phyloP scores from a whole-genome alignment of 2,329 filamentous ascomycete species.

The Microdochium paspali region DNA sequence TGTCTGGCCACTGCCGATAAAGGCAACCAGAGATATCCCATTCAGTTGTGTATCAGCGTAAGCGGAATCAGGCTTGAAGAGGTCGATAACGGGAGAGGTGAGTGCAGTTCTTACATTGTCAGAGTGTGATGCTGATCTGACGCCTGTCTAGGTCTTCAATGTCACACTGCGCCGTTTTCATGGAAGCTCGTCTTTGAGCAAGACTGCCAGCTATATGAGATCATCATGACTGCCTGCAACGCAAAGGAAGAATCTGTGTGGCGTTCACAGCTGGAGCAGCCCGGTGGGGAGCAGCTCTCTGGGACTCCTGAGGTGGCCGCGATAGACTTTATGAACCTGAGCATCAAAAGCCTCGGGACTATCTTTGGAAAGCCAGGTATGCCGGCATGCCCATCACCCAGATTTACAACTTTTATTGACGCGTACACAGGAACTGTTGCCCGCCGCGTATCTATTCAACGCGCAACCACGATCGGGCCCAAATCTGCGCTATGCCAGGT shows the following conservation, averaged over 20 bases:
- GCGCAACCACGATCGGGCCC: conserved; percentile 63
- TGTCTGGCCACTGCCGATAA: conserved; percentile 63
- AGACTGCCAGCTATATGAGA: conserved; percentile 67
- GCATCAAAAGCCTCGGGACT: conserved; percentile 65
- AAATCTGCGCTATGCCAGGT: conserved; percentile 64
- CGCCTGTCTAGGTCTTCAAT: conserved; percentile 62
- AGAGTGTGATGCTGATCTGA: conserved; percentile 11
- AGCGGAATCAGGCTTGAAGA: conserved; percentile 59
- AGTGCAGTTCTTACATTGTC: conserved; percentile 9
- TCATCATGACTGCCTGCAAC: conserved; percentile 81
- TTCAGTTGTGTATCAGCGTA: conserved; percentile 66
- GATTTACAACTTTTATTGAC: not conserved
- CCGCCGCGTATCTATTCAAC: conserved; percentile 67
- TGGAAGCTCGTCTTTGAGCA: conserved; percentile 88
- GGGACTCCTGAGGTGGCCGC: conserved; percentile 35
- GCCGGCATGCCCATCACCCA: conserved; percentile 2
- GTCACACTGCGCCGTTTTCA: conserved; percentile 74
- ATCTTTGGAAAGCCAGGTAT: conserved; percentile 64
- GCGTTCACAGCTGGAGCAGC: conserved; percentile 55
- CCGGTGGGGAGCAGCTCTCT: conserved; percentile 38
- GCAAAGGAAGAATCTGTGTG: conserved; percentile 71
- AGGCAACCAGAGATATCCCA: conserved; percentile 58
- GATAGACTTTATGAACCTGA: conserved; percentile 56
- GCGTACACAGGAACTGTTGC: conserved; percentile 44
- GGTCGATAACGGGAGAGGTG: conserved; percentile 66